phyloP scores from a whole-genome alignment of 164 flowering plant genomes.

The Houttuynia cordata region DNA sequence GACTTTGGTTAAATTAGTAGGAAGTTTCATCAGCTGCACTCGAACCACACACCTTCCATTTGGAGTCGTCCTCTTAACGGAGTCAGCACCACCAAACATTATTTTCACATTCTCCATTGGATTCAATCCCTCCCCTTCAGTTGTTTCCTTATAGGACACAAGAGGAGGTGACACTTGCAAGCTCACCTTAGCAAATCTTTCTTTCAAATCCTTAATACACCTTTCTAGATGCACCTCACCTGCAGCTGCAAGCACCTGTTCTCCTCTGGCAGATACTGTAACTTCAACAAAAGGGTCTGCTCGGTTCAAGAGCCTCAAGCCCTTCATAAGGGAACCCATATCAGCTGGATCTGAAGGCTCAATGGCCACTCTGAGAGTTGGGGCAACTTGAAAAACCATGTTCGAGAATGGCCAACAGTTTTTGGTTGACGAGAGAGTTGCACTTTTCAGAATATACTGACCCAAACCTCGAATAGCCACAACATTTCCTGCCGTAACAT shows the following conservation, averaged over 20 bases:
- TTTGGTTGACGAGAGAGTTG: slow-evolving; percentile 74
- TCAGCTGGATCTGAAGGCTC: slow-evolving; percentile 88
- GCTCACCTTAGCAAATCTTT: slow-evolving; percentile 74
- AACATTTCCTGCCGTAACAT: slow-evolving; percentile 70
- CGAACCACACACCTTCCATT: slow-evolving; percentile 70
- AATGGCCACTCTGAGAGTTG: slow-evolving; percentile 45
- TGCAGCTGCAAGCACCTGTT: slow-evolving; percentile 91
- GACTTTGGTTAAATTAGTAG: slow-evolving; percentile 50
- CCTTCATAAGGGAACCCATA: slow-evolving; percentile 67
- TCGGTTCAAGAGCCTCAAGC: slow-evolving; percentile 66
- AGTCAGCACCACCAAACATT: slow-evolving; percentile 33
- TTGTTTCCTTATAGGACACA: slow-evolving; percentile 80
- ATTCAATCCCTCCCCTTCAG: slow-evolving; percentile 53
- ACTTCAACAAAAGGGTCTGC: slow-evolving; percentile 97
- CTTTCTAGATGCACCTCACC: slow-evolving; percentile 94
- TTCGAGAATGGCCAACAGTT: slow-evolving; percentile 96
- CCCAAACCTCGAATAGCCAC: slow-evolving; percentile 88
- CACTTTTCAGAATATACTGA: slow-evolving; percentile 72
- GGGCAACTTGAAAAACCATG: slow-evolving; percentile 81
- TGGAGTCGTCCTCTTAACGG: slow-evolving; percentile 57
- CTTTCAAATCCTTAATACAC: slow-evolving; percentile 80
- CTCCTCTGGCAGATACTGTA: slow-evolving; percentile 79
- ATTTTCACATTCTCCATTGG: slow-evolving; percentile 38
- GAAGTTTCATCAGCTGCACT: slow-evolving; percentile 73
- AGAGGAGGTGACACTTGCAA: slow-evolving; percentile 87